Evolutionary conservation across 2,329 filamentous ascomycete genomes (phyloP), one percentile per base, ranked within the genome.

Genomic region (Fusarium albosuccineum): DNA sequence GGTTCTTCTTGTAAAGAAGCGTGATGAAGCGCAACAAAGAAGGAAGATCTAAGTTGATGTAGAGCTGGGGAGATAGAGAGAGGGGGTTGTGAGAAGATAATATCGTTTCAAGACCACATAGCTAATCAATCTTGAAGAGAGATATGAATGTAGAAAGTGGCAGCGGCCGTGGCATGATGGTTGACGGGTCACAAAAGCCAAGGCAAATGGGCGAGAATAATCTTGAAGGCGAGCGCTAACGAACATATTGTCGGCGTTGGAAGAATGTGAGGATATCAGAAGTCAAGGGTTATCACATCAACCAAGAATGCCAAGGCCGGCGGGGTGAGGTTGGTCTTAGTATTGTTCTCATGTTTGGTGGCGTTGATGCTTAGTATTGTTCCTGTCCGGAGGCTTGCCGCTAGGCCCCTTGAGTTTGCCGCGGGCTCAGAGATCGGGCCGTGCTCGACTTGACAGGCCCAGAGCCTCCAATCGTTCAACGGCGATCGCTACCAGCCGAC

Each of bases 341-440:
- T 73, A 78, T 78, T 78, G 76, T 78, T 77, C 68, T 67, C 51
- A 54, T 60, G 59, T 66, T 71, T 66, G 63, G 73, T 74, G 75
- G 73, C 74, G 67, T 61, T 45, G 57, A 30, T 46, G 60, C 69
- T 77, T 77, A 69, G 69, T 75, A 78, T 78, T 78, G 76, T 78
- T 76, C 67, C 73, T 62, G 67, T 4, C 16, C 13, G 4, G 10
- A 51, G 60, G 45, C 51, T 50, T 40, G 40, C 45, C 54, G 42
- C 60, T 60, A 48, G 30, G 45, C 57, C 59, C 30, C 29, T 62
- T 61, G 39, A 11, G 57, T 39, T 42, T 45, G 53, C 39, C 41
- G 57, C 33, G 17, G 17, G 17, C 17, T 22, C 17, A 22, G 3
- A 39, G 39, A 63, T 64, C 39, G 51, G 65, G 41, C 51, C 62